Conservation (phyloP, 2,329 filamentous ascomycete species). For the Elsinoe arachidis region DNA sequence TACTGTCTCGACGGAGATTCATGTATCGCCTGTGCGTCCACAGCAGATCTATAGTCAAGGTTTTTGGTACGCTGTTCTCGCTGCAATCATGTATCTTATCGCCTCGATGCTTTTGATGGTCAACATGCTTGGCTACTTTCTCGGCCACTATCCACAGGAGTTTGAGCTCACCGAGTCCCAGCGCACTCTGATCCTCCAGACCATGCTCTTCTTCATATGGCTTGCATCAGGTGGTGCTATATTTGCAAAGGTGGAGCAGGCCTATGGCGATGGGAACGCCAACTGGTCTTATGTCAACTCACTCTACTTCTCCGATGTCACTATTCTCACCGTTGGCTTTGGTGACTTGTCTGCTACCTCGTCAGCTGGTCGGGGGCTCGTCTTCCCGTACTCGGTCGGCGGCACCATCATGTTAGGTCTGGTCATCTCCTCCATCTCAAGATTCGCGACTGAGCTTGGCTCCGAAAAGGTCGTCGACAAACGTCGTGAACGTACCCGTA, state of each 20-base stretch:
- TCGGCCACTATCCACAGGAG: constrained; percentile 67
- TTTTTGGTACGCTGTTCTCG: constrained; percentile 78
- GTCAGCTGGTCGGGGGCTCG: constrained; percentile 55
- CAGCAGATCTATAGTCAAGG: constrained; percentile 63
- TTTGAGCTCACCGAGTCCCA: constrained; percentile 73
- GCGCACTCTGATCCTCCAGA: constrained; percentile 82
- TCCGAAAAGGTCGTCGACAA: constrained; percentile 54
- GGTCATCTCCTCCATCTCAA: constrained; percentile 71
- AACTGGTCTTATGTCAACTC: constrained; percentile 69
- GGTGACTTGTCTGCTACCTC: constrained; percentile 52
- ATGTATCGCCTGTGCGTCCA: constrained; percentile 42
- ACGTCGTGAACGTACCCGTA: constrained; percentile 48
- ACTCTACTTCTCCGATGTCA: constrained; percentile 59
- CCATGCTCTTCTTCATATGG: constrained; percentile 76
- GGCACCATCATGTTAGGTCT: constrained; percentile 80
- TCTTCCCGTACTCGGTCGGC: constrained; percentile 75
- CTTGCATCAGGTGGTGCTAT: constrained; percentile 67
- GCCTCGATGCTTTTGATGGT: constrained; percentile 67
- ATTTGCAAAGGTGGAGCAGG: constrained; percentile 58
- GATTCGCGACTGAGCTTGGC: constrained; percentile 51
- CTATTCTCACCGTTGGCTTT: constrained; percentile 53
- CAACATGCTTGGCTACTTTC: constrained; percentile 69
- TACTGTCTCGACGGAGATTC: constrained; percentile 57
- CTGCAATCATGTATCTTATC: constrained; percentile 69
- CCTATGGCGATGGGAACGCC: constrained; percentile 25